phyloP scores from a whole-genome alignment of 2,329 filamentous ascomycete species.

The Sclerotinia sclerotiorum region DNA sequence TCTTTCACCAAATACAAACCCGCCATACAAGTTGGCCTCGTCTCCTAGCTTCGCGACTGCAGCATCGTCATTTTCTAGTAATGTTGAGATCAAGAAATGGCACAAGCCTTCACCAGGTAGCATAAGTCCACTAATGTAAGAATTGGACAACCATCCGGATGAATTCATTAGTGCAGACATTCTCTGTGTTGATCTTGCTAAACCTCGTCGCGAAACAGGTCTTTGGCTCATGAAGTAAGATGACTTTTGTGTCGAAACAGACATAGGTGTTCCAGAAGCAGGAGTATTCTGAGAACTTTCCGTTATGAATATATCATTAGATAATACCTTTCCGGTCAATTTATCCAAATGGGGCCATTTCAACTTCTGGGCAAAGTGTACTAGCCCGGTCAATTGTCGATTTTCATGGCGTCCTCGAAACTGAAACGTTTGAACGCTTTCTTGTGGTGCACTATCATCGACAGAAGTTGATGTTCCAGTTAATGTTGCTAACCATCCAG shows the following conservation, averaged over 20 bases:
- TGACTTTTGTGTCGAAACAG: constrained; percentile 36
- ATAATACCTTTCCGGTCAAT: constrained; percentile 35
- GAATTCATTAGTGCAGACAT: constrained; percentile 58
- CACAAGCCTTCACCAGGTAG: constrained; percentile 62
- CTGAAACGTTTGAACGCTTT: constrained; percentile 43
- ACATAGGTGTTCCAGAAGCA: constrained; percentile 35
- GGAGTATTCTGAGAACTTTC: constrained; percentile 34
- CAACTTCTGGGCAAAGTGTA: constrained; percentile 62
- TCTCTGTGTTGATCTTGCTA: constrained; percentile 31
- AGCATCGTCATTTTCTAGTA: constrained; percentile 63
- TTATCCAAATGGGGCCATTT: constrained; percentile 61
- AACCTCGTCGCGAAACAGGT: constrained; percentile 27
- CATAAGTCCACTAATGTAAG: constrained; percentile 64
- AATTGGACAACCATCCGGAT: constrained; percentile 66
- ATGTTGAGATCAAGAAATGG: constrained; percentile 64
- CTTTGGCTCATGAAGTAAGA: constrained; percentile 38
- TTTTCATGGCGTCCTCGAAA: constrained; percentile 49
- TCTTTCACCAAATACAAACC: constrained; percentile 62
- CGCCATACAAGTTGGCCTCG: constrained; percentile 61
- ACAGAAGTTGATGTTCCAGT: constrained; percentile 45
- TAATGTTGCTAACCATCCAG: constrained; percentile 56
- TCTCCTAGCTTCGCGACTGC: constrained; percentile 59
- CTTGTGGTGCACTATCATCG: constrained; percentile 45
- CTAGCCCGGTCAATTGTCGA: constrained; percentile 60
- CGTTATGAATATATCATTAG: constrained; percentile 38